A percentile compares a stretch with the other conserved stretches of the same genome.
Evolutionary conservation across 257 asterid genomes (phyloP).

Genomic region (Echium plantagineum): DNA sequence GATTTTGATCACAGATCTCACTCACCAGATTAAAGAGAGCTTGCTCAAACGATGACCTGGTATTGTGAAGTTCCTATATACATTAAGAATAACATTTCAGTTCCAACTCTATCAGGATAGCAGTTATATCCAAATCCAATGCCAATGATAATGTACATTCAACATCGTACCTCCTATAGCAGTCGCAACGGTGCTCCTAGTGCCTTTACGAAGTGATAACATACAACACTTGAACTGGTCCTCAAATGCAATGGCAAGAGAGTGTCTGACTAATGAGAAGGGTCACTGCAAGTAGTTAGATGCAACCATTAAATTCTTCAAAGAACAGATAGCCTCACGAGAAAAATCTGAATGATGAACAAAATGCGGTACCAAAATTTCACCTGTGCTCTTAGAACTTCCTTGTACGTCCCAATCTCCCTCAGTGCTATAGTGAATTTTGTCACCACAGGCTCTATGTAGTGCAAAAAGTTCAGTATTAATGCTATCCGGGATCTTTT

Average conservation of each 20-base stretch:
- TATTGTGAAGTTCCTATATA: conserved; percentile 84
- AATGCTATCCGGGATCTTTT: conserved; percentile 4
- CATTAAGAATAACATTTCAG: conserved; percentile 7
- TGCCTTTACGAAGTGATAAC: conserved; percentile 71
- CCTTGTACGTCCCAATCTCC: conserved; percentile 97
- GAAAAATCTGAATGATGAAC: background rate
- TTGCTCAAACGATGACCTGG: conserved; percentile 88
- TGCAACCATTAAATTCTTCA: background rate
- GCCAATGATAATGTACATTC: background rate
- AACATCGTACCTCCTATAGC: conserved; percentile 56
- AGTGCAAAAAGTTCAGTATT: conserved; percentile 12
- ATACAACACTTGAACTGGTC: too few species aligned
- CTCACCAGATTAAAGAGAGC: conserved; percentile 89
- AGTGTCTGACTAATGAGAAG: too few species aligned
- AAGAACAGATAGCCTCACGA: background rate
- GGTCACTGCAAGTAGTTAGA: background rate
- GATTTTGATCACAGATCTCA: conserved; percentile 4
- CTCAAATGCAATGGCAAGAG: too few species aligned
- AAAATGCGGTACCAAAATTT: conserved; percentile 7
- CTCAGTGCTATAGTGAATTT: conserved; percentile 94
- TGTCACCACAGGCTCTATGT: conserved; percentile 94
- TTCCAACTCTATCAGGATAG: background rate
- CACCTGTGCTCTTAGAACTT: conserved; percentile 99
- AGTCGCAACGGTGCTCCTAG: conserved; percentile 75
- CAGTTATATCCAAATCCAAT: background rate